Evolutionary conservation across 495 filamentous ascomycete genomes (phyloP).

Genomic region (Penicillium ochrochloron): DNA sequence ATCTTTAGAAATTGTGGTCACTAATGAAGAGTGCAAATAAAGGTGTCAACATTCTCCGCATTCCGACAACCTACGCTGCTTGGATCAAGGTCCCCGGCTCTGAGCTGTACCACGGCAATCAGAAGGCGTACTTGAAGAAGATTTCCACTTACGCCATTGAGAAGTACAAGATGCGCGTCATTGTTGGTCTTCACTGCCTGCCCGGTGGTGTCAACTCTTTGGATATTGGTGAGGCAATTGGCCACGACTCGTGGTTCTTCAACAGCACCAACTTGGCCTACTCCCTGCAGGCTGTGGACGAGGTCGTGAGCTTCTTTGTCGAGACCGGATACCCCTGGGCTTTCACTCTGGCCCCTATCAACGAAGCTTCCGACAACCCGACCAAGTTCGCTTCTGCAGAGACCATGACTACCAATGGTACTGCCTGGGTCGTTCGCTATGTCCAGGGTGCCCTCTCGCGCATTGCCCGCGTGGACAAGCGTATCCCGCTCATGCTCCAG

Average conservation of each 20-base stretch:
- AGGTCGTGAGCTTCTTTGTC: conserved; percentile 26
- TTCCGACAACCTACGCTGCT: conserved; percentile 11
- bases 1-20: not conserved
- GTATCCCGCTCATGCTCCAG: conserved; percentile 20
- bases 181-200: conserved; percentile 34
- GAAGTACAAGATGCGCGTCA: conserved; percentile 33
- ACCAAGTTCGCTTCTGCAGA: conserved; percentile 12
- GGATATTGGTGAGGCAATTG: conserved; percentile 29
- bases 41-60: conserved; percentile 30
- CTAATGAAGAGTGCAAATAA: not conserved
- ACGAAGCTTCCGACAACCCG: conserved; percentile 22
- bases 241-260: conserved; percentile 30
- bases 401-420: conserved; percentile 19
- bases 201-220: conserved; percentile 30
- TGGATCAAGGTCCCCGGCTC: conserved; percentile 32
- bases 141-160: conserved; percentile 30
- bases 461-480: conserved; percentile 18
- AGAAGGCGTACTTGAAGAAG: conserved; percentile 26
- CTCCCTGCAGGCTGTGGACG: conserved; percentile 27
- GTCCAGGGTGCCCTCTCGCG: conserved; percentile 10
- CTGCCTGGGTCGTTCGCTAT: conserved; percentile 21
- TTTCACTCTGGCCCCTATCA: conserved; percentile 27
- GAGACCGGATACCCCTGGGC: conserved; percentile 24
- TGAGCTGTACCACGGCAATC: conserved; percentile 31
- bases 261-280: conserved; percentile 30